These are phyloP conservation scores for Astrothelium macrocarpum DNA, from an alignment of 495 filamentous ascomycete species.

Conservation along the genomic window DNA sequence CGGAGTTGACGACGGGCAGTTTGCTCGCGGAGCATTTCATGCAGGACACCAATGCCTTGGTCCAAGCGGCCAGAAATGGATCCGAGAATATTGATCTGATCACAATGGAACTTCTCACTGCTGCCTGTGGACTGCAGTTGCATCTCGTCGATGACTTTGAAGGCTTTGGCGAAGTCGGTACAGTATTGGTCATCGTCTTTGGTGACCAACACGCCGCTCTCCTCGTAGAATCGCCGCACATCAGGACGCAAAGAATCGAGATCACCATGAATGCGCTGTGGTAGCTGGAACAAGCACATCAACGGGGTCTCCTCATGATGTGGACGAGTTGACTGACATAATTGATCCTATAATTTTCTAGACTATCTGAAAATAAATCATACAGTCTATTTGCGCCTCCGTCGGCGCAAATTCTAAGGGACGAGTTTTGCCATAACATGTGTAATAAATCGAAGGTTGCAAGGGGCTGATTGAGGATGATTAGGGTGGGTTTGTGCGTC, in stretches of 20 bases:
- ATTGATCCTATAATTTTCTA: slow-evolving; percentile 25
- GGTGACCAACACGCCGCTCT: slow-evolving; percentile 45
- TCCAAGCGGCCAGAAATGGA: slow-evolving; percentile 84
- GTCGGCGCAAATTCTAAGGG: slow-evolving; percentile 61
- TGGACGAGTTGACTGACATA: slow-evolving; percentile 31
- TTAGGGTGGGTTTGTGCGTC: slow-evolving; percentile 12
- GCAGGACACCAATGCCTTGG: slow-evolving; percentile 79
- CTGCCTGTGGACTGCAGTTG: slow-evolving; percentile 14
- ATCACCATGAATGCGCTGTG: slow-evolving; percentile 72
- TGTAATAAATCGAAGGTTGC: slow-evolving; percentile 20
- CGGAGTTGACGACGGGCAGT: slow-evolving; percentile 18
- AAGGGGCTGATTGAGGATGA: slow-evolving; percentile 35
- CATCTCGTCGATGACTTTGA: slow-evolving; percentile 47
- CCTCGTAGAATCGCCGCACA: slow-evolving; percentile 50
- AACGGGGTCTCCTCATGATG: background rate
- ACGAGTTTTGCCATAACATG: slow-evolving; percentile 25
- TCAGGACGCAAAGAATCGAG: slow-evolving; percentile 66
- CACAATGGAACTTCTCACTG: background rate
- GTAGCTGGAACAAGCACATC: slow-evolving; percentile 34
- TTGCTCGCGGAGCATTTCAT: slow-evolving; percentile 49
- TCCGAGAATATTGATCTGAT: slow-evolving; percentile 62
- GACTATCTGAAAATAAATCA: slow-evolving; percentile 35
- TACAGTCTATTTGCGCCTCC: slow-evolving; percentile 80
- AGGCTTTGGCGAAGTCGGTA: slow-evolving; percentile 71
- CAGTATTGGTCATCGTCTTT: slow-evolving; percentile 68